A percentile compares a stretch with the other conserved stretches of the same genome.
phyloP scores from a whole-genome alignment of 2,329 filamentous ascomycete genomes.

The Catunica adiposa region DNA sequence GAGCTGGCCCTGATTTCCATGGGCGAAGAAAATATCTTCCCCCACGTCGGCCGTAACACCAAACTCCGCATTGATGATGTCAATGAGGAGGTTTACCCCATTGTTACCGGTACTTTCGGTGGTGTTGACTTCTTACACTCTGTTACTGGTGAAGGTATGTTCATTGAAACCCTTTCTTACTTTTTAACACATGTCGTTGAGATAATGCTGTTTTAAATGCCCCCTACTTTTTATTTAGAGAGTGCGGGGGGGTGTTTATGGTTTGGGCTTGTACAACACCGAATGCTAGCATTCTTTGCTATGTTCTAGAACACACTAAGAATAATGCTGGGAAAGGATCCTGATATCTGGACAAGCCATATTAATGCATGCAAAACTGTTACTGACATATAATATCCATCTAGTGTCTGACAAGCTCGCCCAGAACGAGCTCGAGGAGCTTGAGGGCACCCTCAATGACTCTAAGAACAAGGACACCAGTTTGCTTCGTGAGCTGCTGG shows the following conservation, averaged over 20 bases:
- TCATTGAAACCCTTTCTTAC: slow-evolving; percentile 34
- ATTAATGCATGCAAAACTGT: background rate
- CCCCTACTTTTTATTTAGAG: background rate
- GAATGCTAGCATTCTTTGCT: background rate
- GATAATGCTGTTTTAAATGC: too few species aligned
- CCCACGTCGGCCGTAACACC: slow-evolving; percentile 69
- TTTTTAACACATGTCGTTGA: background rate
- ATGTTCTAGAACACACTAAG: background rate
- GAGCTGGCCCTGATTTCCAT: slow-evolving; percentile 79
- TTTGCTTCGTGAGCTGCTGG: slow-evolving; percentile 60
- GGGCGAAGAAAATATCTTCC: slow-evolving; percentile 66
- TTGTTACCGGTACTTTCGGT: slow-evolving; percentile 84
- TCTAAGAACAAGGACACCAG: slow-evolving; percentile 50
- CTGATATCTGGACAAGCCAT: background rate
- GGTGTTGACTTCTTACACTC: slow-evolving; percentile 90
- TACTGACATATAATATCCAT: slow-evolving; percentile 14
- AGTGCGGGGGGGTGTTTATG: background rate
- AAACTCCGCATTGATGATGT: slow-evolving; percentile 52
- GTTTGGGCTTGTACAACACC: background rate
- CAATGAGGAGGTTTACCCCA: slow-evolving; percentile 52
- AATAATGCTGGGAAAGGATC: background rate
- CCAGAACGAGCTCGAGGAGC: slow-evolving; percentile 76
- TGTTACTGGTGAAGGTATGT: slow-evolving; percentile 50
- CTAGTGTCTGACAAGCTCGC: slow-evolving; percentile 71
- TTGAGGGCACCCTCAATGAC: slow-evolving; percentile 64